Evolutionary conservation across 1,284 basidiomycete genomes (phyloP).

Genomic region (Wolfiporia cocos): DNA sequence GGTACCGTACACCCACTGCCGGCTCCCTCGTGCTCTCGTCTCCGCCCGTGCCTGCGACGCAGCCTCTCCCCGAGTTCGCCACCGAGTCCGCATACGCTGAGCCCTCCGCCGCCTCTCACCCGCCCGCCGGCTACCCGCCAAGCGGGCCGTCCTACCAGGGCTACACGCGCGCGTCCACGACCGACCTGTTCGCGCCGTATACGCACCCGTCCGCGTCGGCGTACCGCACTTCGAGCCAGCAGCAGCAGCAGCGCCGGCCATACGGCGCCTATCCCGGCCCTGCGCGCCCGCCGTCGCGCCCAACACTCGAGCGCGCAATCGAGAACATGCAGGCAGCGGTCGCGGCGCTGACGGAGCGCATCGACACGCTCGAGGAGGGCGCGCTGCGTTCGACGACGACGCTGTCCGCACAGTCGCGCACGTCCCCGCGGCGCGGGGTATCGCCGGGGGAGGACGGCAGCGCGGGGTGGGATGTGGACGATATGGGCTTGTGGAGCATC

Average conservation of each 20-base stretch:
- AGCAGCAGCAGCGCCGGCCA: constrained; percentile 30
- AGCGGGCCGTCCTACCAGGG: constrained; percentile 30
- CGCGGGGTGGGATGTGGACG: constrained; percentile 63
- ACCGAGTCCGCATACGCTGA: constrained; percentile 69
- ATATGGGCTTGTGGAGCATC: constrained; percentile 76
- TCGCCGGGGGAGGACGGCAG: constrained; percentile 30
- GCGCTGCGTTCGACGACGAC: constrained; percentile 31
- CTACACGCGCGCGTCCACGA: constrained; percentile 17
- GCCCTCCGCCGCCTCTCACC: constrained; percentile 32
- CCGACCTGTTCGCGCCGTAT: constrained; percentile 24
- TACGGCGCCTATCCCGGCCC: constrained; percentile 21
- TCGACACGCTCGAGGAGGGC: constrained; percentile 65
- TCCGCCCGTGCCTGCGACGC: constrained; percentile 41
- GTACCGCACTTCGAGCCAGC: constrained; percentile 31
- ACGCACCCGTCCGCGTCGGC: constrained; percentile 15
- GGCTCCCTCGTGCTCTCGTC: constrained; percentile 53
- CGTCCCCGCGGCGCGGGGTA: constrained; percentile 11
- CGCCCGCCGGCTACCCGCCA: constrained; percentile 31
- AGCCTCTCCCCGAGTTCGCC: constrained; percentile 68
- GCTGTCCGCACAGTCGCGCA: constrained; percentile 15
- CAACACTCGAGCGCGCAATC: constrained; percentile 61
- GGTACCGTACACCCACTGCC: constrained; percentile 72
- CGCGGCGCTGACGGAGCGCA: constrained; percentile 83
- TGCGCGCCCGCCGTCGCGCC: constrained; percentile 22
- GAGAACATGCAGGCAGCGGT: constrained; percentile 86